These are phyloP conservation scores for Wickerhamiella infanticola DNA, from an alignment of 1,139 yeast species.

Conservation along the genomic window DNA sequence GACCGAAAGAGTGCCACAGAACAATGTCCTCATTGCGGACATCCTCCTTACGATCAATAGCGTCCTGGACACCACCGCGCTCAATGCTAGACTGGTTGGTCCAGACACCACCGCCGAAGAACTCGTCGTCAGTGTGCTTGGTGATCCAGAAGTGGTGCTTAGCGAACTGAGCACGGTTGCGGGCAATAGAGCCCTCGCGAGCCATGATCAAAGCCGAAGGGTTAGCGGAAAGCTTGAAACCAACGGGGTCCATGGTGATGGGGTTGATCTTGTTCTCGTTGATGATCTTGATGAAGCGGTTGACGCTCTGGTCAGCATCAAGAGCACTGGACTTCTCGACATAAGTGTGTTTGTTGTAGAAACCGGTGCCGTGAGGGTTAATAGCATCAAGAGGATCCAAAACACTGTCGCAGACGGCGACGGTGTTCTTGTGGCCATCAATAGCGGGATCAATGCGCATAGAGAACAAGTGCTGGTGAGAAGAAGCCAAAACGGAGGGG, in stretches of 20 bases:
- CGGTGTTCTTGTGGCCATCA: conserved; percentile 67
- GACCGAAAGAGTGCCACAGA: conserved; percentile 76
- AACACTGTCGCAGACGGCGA: conserved; percentile 56
- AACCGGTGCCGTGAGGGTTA: conserved; percentile 68
- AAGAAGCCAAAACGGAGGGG: conserved; percentile 76
- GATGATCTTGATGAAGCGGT: conserved; percentile 57
- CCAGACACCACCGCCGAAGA: conserved; percentile 66
- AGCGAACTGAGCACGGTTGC: conserved; percentile 54
- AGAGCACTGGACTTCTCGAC: conserved; percentile 61
- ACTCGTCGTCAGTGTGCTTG: conserved; percentile 50
- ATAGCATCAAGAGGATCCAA: conserved; percentile 40
- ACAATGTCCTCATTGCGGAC: conserved; percentile 74
- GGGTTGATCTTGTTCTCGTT: conserved; percentile 71
- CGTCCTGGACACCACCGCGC: conserved; percentile 51
- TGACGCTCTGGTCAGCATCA: conserved; percentile 63
- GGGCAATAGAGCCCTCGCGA: conserved; percentile 44
- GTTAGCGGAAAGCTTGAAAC: conserved; percentile 64
- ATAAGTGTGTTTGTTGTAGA: conserved; percentile 44
- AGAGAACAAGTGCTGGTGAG: conserved; percentile 75
- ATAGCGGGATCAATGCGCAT: conserved; percentile 79
- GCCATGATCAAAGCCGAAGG: conserved; percentile 65
- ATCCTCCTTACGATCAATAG: conserved; percentile 43
- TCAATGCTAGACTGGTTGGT: conserved; percentile 58
- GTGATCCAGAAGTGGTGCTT: conserved; percentile 68
- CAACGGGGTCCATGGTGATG: conserved; percentile 62